A percentile compares a stretch with the other conserved stretches of the same genome.
These are phyloP conservation scores for Chamaecrista fasciculata DNA, from an alignment of 306 rosid species.

Conservation along the genomic window DNA sequence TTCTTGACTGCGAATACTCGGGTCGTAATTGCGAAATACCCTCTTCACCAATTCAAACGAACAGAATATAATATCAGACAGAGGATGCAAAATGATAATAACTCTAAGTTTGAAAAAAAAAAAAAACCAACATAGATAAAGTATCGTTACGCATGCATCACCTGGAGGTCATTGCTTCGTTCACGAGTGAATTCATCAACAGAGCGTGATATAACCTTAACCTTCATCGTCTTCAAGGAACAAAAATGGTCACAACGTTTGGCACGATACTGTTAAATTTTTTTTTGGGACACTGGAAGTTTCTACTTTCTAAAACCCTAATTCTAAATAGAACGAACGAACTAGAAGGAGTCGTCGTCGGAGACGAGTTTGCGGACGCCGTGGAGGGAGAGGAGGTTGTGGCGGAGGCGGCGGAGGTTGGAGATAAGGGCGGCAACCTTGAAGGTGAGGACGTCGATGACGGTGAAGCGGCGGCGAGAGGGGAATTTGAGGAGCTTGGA, in stretches of 20 bases:
- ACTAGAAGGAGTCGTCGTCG: conserved; percentile 64
- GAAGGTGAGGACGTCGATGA: conserved; percentile 73
- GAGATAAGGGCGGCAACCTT: conserved; percentile 80
- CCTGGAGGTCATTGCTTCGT: conserved; percentile 95
- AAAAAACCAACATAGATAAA: neutral
- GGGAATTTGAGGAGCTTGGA: conserved; percentile 33
- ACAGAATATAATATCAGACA: neutral
- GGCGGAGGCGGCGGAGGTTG: conserved; percentile 69
- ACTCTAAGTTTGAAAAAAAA: neutral
- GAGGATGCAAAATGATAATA: neutral
- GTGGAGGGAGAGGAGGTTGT: conserved; percentile 63
- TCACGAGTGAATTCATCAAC: conserved; percentile 82
- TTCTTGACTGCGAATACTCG: conserved; percentile 77
- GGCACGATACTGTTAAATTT: neutral
- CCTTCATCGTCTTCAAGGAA: conserved; percentile 46
- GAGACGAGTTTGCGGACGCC: conserved; percentile 83
- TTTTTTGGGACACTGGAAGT: no score
- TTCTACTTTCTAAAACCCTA: no score
- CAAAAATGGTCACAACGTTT: neutral
- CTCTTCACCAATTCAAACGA: conserved; percentile 46
- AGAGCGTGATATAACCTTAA: conserved; percentile 86
- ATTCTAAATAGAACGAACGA: no score
- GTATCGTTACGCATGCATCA: conserved; percentile 12
- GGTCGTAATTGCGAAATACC: conserved; percentile 83
- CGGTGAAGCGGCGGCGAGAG: neutral